Evolutionary conservation across 805 yeast genomes (phyloP).

Genomic region (Wickerhamomyces canadensis): DNA sequence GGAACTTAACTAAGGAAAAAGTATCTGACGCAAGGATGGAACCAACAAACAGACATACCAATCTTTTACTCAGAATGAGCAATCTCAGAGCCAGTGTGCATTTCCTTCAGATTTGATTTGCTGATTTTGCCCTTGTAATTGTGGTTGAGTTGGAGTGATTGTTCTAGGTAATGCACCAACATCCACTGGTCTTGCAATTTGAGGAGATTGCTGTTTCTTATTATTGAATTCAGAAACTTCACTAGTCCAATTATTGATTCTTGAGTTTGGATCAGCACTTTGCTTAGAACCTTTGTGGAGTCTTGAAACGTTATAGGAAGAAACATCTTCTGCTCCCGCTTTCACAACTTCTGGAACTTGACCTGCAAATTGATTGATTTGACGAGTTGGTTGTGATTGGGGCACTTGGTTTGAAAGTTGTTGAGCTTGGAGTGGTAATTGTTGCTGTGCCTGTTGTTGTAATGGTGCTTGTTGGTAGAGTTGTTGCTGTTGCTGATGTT

Average conservation of each 20-base stretch:
- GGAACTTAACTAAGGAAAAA: too few species aligned
- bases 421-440: constrained; percentile 2
- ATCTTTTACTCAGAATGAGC: background rate
- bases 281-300: background rate
- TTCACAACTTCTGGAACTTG: background rate
- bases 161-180: too few species aligned
- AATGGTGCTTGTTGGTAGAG: background rate
- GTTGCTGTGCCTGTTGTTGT: constrained; percentile 7
- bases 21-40: too few species aligned
- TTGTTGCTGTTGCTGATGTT: constrained; percentile 9
- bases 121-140: background rate
- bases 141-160: background rate
- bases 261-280: background rate
- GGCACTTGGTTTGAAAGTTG: too few species aligned
- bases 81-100: constrained; percentile 13
- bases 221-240: background rate
- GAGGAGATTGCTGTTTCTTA: background rate
- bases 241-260: background rate
- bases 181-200: too few species aligned
- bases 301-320: background rate
- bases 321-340: too few species aligned
- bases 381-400: constrained; percentile 3
- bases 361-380: constrained; percentile 1
- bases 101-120: constrained; percentile 7
- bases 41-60: too few species aligned